phyloP scores from a whole-genome alignment of 805 yeast genomes.

The Metschnikowia borealis region DNA sequence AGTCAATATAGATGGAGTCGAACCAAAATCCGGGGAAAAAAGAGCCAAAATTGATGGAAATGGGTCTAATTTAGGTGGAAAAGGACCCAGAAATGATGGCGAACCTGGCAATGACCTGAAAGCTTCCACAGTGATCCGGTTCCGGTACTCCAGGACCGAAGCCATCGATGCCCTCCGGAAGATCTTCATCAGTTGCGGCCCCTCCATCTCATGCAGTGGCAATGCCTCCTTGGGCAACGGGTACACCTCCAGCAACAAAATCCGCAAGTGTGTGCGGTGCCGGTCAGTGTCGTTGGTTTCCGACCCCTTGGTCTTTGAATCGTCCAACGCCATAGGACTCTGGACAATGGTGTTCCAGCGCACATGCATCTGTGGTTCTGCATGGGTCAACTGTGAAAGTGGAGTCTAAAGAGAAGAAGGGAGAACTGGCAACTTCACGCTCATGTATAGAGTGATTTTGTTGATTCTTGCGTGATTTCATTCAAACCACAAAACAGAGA shows the following conservation, averaged over 20 bases:
- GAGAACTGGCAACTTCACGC: too few relatives aligned
- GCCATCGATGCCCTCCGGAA: slow-evolving; percentile 38
- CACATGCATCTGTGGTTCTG: slow-evolving; percentile 74
- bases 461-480: too few relatives aligned
- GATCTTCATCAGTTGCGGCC: slow-evolving; percentile 22
- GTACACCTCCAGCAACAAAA: slow-evolving; percentile 11
- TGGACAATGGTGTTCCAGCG: slow-evolving; percentile 70
- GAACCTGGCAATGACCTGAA: too few relatives aligned
- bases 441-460: too few relatives aligned
- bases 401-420: neutral
- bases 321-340: slow-evolving; percentile 28
- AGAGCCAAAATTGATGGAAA: too few relatives aligned
- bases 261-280: slow-evolving; percentile 41
- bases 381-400: slow-evolving; percentile 50
- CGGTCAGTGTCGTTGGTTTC: slow-evolving; percentile 38
- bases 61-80: too few relatives aligned
- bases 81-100: too few relatives aligned
- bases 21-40: too few relatives aligned
- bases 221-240: slow-evolving; percentile 13
- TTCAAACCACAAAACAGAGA: too few relatives aligned
- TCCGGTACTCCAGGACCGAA: slow-evolving; percentile 20
- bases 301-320: slow-evolving; percentile 37
- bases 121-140: slow-evolving; percentile 12
- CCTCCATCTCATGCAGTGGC: slow-evolving; percentile 13
- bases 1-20: too few relatives aligned